Conservation (phyloP, 495 filamentous ascomycete species). For the Neurospora sp. region DNA sequence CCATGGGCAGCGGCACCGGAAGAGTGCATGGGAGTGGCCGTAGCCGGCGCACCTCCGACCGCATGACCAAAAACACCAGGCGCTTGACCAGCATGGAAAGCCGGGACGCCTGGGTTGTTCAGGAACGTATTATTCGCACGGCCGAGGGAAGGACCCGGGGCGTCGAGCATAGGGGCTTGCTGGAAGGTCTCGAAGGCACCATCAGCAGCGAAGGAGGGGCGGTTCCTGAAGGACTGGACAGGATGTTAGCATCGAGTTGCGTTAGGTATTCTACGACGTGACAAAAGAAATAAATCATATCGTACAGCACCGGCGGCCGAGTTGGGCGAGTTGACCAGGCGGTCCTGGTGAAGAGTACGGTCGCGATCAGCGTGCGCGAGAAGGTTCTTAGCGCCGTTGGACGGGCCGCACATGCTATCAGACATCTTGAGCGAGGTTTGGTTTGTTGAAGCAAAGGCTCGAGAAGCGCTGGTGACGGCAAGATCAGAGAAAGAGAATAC, state of each 20-base stretch:
- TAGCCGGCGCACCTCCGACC: not conserved
- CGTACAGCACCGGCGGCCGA: conserved; percentile 10
- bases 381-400: conserved; percentile 78
- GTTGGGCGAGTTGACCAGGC: conserved; percentile 23
- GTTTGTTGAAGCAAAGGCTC: not conserved
- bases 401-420: conserved; percentile 79
- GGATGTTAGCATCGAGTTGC: not conserved
- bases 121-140: conserved; percentile 2
- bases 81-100: not conserved
- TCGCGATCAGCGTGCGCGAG: conserved; percentile 72
- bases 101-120: not conserved
- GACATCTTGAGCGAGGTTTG: conserved; percentile 46
- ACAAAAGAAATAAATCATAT: not conserved
- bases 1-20: conserved; percentile 6
- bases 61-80: not conserved
- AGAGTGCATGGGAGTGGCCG: conserved; percentile 1
- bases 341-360: conserved; percentile 77
- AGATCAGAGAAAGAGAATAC: not conserved
- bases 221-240: conserved; percentile 23
- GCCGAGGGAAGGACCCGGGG: conserved; percentile 1
- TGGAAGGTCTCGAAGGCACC: conserved; percentile 15
- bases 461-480: not conserved
- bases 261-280: not conserved
- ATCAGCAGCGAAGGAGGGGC: conserved; percentile 7
- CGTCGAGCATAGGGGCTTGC: conserved; percentile 2